Evolutionary conservation across 176 grass and related monocot genomes (phyloP).

Genomic region (maize (Zea mays)): DNA sequence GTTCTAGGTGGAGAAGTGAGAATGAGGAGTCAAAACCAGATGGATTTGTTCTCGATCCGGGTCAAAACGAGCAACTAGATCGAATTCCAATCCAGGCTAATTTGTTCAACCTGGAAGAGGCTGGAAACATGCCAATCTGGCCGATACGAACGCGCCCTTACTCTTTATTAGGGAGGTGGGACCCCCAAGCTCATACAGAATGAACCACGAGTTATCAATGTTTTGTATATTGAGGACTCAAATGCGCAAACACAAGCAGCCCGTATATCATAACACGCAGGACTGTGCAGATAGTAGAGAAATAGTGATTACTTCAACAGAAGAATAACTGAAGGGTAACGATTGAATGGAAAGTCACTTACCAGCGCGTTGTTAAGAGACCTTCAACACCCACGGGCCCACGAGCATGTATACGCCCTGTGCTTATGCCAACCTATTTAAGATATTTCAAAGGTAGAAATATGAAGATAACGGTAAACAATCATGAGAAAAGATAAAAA

Average conservation of each 20-base stretch:
- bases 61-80: too few species aligned
- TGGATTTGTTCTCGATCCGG: too few species aligned
- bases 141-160: too few species aligned
- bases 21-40: too few species aligned
- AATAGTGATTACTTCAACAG: not conserved
- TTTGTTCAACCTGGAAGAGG: too few species aligned
- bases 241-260: not conserved
- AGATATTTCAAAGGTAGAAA: slow-evolving; percentile 36
- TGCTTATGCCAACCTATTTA: slow-evolving; percentile 95
- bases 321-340: slow-evolving; percentile 1
- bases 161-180: not conserved
- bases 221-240: not conserved
- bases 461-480: not conserved
- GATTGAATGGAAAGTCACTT: slow-evolving; percentile 29
- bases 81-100: too few species aligned
- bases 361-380: slow-evolving; percentile 87
- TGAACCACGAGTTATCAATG: not conserved
- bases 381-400: slow-evolving; percentile 98
- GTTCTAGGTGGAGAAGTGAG: too few species aligned
- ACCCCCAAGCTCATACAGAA: not conserved
- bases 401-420: slow-evolving; percentile 95
- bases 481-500: not conserved
- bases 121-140: too few species aligned
- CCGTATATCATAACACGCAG: not conserved
- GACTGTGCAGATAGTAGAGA: not conserved